These are phyloP conservation scores for Ettlia oleoabundans DNA, from an alignment of 139 green algal species.

Conservation along the genomic window DNA sequence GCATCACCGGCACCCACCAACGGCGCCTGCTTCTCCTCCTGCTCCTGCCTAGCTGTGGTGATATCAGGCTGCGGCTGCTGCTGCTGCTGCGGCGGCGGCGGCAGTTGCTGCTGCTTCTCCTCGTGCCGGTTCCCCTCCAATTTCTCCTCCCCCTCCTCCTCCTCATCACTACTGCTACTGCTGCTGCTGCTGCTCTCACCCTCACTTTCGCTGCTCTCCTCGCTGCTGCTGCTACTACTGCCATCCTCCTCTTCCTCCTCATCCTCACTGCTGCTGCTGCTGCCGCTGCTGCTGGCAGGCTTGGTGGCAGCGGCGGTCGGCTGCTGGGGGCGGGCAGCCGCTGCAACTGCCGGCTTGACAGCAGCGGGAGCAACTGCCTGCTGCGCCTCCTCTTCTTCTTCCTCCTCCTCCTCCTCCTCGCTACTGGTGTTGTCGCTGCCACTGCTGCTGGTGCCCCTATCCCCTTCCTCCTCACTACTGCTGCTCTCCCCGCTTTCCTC, in stretches of 20 bases:
- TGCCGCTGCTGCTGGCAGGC: neutral
- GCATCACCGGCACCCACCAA: no score
- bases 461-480: neutral
- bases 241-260: neutral
- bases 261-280: slow-evolving; percentile 3
- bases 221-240: neutral
- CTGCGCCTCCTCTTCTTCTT: neutral
- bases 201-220: neutral
- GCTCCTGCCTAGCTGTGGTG: no score
- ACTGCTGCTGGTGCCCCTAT: neutral
- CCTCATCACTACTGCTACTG: neutral
- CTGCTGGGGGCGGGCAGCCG: no score
- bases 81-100: no score
- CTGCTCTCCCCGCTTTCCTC: neutral
- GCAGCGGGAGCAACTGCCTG: no score
- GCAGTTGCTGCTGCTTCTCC: no score
- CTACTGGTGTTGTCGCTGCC: slow-evolving; percentile 4
- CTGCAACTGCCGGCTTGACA: no score
- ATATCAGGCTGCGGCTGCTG: no score
- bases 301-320: no score
- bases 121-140: neutral
- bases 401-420: slow-evolving; percentile 5
- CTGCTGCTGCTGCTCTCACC: neutral
- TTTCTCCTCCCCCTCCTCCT: neutral
- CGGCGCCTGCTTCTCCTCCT: no score